phyloP scores from a whole-genome alignment of 1,139 yeast genomes.

The Ogataea hybrid region DNA sequence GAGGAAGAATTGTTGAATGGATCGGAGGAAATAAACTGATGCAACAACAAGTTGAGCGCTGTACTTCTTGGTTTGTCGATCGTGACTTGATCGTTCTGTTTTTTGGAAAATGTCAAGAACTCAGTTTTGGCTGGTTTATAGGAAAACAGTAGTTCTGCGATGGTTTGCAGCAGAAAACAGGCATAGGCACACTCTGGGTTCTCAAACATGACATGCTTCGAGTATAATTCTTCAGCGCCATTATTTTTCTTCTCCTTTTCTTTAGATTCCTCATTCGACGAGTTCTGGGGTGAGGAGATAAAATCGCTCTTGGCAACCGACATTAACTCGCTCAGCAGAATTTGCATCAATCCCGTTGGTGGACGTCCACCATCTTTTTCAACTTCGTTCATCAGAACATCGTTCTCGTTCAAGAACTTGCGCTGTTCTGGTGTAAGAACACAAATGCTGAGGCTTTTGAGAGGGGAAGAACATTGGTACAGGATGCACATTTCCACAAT shows the following conservation, averaged over 20 bases:
- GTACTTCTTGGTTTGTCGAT: slow-evolving; percentile 65
- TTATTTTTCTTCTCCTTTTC: slow-evolving; percentile 19
- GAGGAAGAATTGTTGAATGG: slow-evolving; percentile 36
- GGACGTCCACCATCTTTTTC: slow-evolving; percentile 10
- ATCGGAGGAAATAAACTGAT: slow-evolving; percentile 66
- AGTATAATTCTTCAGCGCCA: slow-evolving; percentile 8
- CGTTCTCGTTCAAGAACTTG: slow-evolving; percentile 30
- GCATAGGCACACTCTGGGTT: slow-evolving; percentile 59
- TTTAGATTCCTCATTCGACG: slow-evolving; percentile 27
- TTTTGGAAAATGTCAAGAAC: slow-evolving; percentile 73
- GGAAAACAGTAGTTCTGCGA: slow-evolving; percentile 73
- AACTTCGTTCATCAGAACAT: slow-evolving; percentile 39
- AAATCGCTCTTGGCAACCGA: slow-evolving; percentile 36
- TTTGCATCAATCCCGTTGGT: slow-evolving; percentile 60
- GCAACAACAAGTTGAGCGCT: slow-evolving; percentile 71
- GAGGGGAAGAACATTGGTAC: slow-evolving; percentile 45
- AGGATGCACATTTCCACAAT: slow-evolving; percentile 49
- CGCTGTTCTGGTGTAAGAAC: slow-evolving; percentile 24
- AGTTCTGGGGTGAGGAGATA: slow-evolving; percentile 20
- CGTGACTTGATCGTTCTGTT: slow-evolving; percentile 39
- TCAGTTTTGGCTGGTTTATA: slow-evolving; percentile 82
- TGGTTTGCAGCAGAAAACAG: slow-evolving; percentile 62
- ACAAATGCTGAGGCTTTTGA: slow-evolving; percentile 23
- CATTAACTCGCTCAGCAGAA: slow-evolving; percentile 64
- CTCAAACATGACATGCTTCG: slow-evolving; percentile 19